Conservation (phyloP, 2,329 filamentous ascomycete genomes). For the Aspergillus texensis region DNA sequence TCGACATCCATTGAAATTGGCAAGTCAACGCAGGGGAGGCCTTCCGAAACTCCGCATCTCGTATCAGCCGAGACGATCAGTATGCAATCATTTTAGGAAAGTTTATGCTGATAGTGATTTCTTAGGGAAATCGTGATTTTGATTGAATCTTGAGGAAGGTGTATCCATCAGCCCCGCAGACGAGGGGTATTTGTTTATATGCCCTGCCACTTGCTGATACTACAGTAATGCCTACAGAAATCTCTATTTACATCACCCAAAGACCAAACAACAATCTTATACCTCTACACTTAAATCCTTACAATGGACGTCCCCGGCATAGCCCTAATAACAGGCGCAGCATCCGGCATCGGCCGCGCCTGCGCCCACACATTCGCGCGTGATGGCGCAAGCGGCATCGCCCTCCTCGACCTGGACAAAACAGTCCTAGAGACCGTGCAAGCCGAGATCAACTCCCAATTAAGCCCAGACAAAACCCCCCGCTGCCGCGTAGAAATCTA, state of each 20-base stretch:
- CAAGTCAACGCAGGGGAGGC: not conserved
- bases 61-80: not conserved
- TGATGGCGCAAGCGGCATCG: slow-evolving; percentile 9
- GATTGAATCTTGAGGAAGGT: not conserved
- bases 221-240: not conserved
- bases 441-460: not conserved
- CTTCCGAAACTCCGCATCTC: not conserved
- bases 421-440: not conserved
- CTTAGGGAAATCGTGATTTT: not conserved
- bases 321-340: slow-evolving; percentile 15
- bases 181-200: not conserved
- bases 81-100: not conserved
- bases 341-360: slow-evolving; percentile 14
- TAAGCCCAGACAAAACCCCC: not conserved
- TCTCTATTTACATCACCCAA: not conserved
- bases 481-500: not conserved
- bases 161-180: not conserved
- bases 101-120: not conserved
- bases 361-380: slow-evolving; percentile 12
- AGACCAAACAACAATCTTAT: not conserved
- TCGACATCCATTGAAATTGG: not conserved
- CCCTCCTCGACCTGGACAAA: slow-evolving; percentile 3
- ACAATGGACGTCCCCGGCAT: not conserved
- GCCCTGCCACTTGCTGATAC: too few relatives aligned
- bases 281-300: not conserved